Evolutionary conservation across 1,284 basidiomycete species (phyloP), one percentile per base, ranked within the genome.

Genomic region (Uromyces viciae-fabae): DNA sequence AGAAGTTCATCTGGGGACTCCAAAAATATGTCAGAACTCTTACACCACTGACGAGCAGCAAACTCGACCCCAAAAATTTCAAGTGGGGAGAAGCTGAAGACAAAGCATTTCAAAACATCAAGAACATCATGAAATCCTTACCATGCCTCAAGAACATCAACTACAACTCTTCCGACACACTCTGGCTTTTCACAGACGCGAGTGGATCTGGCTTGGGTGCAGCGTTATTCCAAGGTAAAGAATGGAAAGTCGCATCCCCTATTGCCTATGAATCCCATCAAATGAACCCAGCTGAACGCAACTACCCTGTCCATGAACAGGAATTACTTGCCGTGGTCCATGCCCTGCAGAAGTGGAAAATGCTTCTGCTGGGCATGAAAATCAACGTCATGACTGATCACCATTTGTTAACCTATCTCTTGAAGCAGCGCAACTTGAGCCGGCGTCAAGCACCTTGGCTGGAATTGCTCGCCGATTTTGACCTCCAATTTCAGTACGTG

Each of bases 381-480:
- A 87, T 87, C 0, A 83, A 85, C 49, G 83, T 85, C 15, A 88
- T 88, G 74, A 82, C 83, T 0, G 85, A 84, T 0, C 62, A 64
- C 7, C 62, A 64, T 22, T 64, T n/a, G n/a, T n/a, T n/a, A n/a
- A n/a, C n/a, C 62, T 40, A 17, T 28, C 62, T 89, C 66, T 1
- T 82, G 0, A 82, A 82, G 0, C 87, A 89, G 71, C 69, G 82
- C 3, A 83, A 87, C 17, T 83, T 89, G 0, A 87, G 86, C 0
- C 62, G 82, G 0, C 75, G 85, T 0, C 88, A 88, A 76, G 83
- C 83, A 0, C 83, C 84, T 0, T 89, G 88, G 88, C 83, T 85
- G 78, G 86, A 88, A 75, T 83, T 84, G 11, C 52, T 89, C 3
- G 72, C 83, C 0, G 85, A 88, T 31, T 88, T 85, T 49, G 76